phyloP scores from a whole-genome alignment of 2,329 filamentous ascomycete species.

The Fusarium nematophilum region DNA sequence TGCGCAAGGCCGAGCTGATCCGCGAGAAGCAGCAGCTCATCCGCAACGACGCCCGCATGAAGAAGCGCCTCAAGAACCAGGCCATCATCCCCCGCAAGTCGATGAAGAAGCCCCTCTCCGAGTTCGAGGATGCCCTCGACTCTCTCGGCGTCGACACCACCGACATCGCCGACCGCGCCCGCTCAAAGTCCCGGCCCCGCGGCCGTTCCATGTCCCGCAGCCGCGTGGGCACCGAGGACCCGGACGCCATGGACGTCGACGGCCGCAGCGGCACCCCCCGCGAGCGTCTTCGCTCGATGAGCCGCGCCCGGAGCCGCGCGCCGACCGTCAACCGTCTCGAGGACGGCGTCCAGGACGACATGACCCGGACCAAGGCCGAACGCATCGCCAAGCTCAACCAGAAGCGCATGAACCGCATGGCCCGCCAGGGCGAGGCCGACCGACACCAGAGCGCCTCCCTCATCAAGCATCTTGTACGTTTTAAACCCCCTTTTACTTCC shows the following conservation, averaged over 20 bases:
- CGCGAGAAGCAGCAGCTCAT: conserved; percentile 94
- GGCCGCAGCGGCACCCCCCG: conserved; percentile 50
- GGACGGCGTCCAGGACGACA: conserved; percentile 79
- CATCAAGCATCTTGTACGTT: conserved; percentile 89
- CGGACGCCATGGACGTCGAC: conserved; percentile 82
- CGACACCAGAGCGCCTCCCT: conserved; percentile 84
- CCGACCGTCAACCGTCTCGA: conserved; percentile 73
- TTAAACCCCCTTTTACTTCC: conserved; percentile 4
- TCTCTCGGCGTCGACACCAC: conserved; percentile 87
- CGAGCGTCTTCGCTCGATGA: conserved; percentile 77
- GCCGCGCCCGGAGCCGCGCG: conserved; percentile 76
- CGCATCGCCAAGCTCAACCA: conserved; percentile 88
- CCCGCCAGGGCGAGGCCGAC: conserved; percentile 95
- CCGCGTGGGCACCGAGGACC: conserved; percentile 71
- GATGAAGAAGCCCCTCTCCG: conserved; percentile 82
- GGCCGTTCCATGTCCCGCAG: conserved; percentile 77
- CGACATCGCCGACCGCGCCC: conserved; percentile 77
- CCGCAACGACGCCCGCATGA: conserved; percentile 93
- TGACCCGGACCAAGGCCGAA: conserved; percentile 81
- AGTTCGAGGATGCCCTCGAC: conserved; percentile 88
- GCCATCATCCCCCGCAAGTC: conserved; percentile 89
- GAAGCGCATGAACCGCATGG: conserved; percentile 99
- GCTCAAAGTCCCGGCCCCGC: conserved; percentile 71
- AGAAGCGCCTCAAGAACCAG: conserved; percentile 97
- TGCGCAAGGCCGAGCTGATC: conserved; percentile 94